Conservation (phyloP, 2,329 filamentous ascomycete genomes). For the Pseudogymnoascus verrucosus region DNA sequence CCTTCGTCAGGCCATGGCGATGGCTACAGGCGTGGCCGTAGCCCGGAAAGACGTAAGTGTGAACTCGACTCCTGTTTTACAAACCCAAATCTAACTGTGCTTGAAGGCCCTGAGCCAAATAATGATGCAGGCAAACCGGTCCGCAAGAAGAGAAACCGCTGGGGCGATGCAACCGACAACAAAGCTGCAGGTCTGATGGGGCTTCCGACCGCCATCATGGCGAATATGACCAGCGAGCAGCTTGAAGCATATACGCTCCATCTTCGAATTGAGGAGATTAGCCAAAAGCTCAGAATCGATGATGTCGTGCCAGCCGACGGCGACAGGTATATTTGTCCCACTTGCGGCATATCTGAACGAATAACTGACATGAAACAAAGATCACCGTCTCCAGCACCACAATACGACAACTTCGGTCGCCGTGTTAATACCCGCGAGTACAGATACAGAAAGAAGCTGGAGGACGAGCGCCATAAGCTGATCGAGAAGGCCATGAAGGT, state of each 20-base stretch:
- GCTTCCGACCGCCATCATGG: constrained; percentile 88
- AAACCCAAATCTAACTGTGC: constrained; percentile 36
- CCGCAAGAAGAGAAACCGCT: constrained; percentile 97
- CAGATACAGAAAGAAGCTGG: constrained; percentile 93
- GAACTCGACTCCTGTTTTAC: constrained; percentile 17
- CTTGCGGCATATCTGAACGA: not conserved
- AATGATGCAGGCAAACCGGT: constrained; percentile 66
- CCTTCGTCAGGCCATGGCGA: constrained; percentile 19
- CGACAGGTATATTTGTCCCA: constrained; percentile 62
- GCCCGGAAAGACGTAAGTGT: constrained; percentile 68
- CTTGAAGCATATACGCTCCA: constrained; percentile 95
- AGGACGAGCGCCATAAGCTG: constrained; percentile 97
- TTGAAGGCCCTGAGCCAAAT: constrained; percentile 23
- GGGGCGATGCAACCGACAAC: constrained; percentile 96
- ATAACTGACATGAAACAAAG: constrained; percentile 37
- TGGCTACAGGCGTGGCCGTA: constrained; percentile 77
- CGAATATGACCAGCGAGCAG: constrained; percentile 97
- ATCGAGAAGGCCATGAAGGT: constrained; percentile 99
- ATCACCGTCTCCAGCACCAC: constrained; percentile 88
- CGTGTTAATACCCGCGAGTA: constrained; percentile 99
- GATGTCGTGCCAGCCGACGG: constrained; percentile 96
- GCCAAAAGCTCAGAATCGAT: constrained; percentile 97
- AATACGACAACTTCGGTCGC: constrained; percentile 98
- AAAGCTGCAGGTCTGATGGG: constrained; percentile 98
- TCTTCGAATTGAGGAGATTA: constrained; percentile 97